phyloP scores from a whole-genome alignment of 305 asterid genomes.

The Fraxinus paxiana region DNA sequence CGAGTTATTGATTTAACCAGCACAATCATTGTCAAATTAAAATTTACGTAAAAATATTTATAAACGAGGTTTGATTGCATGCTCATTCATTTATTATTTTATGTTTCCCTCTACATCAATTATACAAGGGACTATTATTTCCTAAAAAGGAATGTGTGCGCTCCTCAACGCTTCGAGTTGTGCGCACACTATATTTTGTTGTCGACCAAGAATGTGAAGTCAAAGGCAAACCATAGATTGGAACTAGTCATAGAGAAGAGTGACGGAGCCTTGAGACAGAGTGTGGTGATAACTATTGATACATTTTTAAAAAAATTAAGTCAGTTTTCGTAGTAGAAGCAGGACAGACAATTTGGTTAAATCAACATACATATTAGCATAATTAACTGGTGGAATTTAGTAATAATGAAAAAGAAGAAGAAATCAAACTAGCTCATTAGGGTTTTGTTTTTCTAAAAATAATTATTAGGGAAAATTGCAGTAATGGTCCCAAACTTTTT shows the following conservation, averaged over 20 bases:
- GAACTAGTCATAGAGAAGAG: not conserved
- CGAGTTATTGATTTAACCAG: not conserved
- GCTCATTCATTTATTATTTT: not conserved
- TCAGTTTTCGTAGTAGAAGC: not conserved
- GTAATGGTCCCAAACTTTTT: too few species aligned
- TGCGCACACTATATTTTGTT: not conserved
- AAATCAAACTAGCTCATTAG: not conserved
- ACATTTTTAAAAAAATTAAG: not conserved
- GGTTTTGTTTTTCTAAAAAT: not conserved
- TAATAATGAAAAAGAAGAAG: not conserved
- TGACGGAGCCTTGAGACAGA: not conserved
- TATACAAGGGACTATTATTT: not conserved
- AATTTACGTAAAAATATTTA: not conserved
- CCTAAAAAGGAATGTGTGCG: not conserved
- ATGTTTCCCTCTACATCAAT: not conserved
- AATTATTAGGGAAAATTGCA: too few species aligned
- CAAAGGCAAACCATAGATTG: not conserved
- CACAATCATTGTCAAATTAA: not conserved
- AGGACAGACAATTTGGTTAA: not conserved
- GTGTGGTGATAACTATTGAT: not conserved
- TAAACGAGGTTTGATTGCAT: not conserved
- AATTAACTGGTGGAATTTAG: not conserved
- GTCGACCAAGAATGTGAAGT: not conserved
- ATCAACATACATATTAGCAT: not conserved
- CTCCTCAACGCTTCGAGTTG: not conserved